phyloP scores from a whole-genome alignment of 2,329 filamentous ascomycete species.

The Fragosphaeria purpurea region DNA sequence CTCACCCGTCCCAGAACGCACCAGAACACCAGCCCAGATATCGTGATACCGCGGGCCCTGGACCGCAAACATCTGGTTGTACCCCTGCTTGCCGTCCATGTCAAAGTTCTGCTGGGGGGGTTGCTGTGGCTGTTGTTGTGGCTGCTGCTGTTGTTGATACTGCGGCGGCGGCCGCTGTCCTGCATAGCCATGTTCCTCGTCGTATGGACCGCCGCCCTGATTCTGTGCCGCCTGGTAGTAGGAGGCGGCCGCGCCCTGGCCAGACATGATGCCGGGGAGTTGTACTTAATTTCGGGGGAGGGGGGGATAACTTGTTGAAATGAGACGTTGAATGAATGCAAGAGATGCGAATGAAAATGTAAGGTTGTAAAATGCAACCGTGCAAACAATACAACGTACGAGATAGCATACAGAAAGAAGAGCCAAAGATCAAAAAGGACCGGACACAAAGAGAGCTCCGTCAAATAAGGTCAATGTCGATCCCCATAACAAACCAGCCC shows the following conservation, averaged over 20 bases:
- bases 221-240: constrained; percentile 4
- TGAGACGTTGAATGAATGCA: too few relatives aligned
- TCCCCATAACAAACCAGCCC: too few relatives aligned
- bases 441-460: too few relatives aligned
- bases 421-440: too few relatives aligned
- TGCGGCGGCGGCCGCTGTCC: neutral
- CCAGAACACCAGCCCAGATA: constrained; percentile 75
- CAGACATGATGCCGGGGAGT: constrained; percentile 3
- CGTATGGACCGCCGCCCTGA: neutral
- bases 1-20: constrained; percentile 24
- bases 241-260: constrained; percentile 6
- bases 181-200: neutral
- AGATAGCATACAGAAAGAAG: too few relatives aligned
- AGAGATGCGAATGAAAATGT: too few relatives aligned
- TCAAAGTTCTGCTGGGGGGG: constrained; percentile 19
- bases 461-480: too few relatives aligned
- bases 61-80: constrained; percentile 75
- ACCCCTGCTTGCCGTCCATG: constrained; percentile 42
- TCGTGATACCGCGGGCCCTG: constrained; percentile 84
- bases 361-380: too few relatives aligned
- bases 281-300: too few relatives aligned
- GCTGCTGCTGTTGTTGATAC: neutral
- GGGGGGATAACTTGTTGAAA: too few relatives aligned
- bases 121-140: neutral
- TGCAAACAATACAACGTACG: too few relatives aligned